Percentiles rank a stretch among this genome's conserved stretches.
phyloP scores from a whole-genome alignment of 345 rosid genomes.

The Rhizophora apiculata region DNA sequence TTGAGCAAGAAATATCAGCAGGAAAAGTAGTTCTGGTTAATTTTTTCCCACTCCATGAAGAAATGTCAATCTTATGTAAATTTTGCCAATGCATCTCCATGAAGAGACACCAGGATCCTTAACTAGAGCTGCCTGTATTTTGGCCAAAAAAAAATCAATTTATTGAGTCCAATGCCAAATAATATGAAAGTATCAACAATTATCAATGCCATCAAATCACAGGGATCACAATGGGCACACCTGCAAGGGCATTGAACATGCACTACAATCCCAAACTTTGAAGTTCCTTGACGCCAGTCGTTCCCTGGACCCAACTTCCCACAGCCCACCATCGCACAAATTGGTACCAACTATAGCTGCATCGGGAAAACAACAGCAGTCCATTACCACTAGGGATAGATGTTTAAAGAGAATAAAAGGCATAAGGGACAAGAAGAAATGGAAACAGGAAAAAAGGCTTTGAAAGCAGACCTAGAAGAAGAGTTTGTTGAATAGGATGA shows the following conservation, averaged over 20 bases:
- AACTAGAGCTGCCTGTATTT: slow-evolving; percentile 68
- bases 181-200: slow-evolving; percentile 6
- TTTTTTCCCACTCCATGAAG: too few species aligned
- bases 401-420: neutral
- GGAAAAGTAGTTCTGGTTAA: too few species aligned
- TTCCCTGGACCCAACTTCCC: slow-evolving; percentile 92
- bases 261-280: slow-evolving; percentile 86
- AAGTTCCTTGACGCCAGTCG: slow-evolving; percentile 70
- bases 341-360: slow-evolving; percentile 83
- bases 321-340: slow-evolving; percentile 85
- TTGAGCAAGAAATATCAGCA: too few species aligned
- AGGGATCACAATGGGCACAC: slow-evolving; percentile 30
- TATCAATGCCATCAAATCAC: neutral
- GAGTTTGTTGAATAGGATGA: slow-evolving; percentile 80
- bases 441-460: slow-evolving; percentile 5
- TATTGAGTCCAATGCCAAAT: slow-evolving; percentile 2
- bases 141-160: slow-evolving; percentile 6
- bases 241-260: slow-evolving; percentile 87
- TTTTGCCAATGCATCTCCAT: too few species aligned
- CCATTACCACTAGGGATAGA: slow-evolving; percentile 14
- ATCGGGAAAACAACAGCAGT: slow-evolving; percentile 17
- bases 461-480: slow-evolving; percentile 63
- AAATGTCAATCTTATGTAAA: too few species aligned
- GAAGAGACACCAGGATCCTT: slow-evolving; percentile 74
- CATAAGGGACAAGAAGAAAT: slow-evolving; percentile 1